Base-by-base conservation (phyloP, 2,329 filamentous ascomycete species). In the Rhexocercosporidium sp. region DNA sequence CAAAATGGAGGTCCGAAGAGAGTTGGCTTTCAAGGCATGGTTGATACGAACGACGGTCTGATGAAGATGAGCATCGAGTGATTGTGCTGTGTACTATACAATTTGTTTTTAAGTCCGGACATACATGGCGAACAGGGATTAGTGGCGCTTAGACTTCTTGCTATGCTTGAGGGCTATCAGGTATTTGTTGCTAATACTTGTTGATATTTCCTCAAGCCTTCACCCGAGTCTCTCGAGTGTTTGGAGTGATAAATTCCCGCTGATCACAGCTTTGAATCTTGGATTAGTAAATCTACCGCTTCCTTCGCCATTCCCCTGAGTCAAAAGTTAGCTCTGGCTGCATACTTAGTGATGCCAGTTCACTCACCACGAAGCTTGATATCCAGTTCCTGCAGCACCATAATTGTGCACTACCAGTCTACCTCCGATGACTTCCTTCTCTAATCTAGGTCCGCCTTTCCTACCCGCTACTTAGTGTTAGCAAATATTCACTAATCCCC, bases 31-130 rank as follows among this genome's bases (percentile, higher is more conserved):
- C 94, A 97, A 79, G 93, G 94, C 0, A 97, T 98, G 94, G 91
- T 88, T 20, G 95, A 97, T 79, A 95, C 95, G n/a, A 93, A 93
- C 77, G 95, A 97, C 78, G 92, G 94, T 1, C 84, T 97, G 71
- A 97, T 97, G 91, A 94, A 95, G 75, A 96, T 98, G 92, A 97
- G 92, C 79, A 97, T 97, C 75, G 94, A 97, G 78, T 97, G 57
- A 75, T 41, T 14, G 7, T 8, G 41, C 16, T 37, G n/a, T 62
- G 22, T 47, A 54, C 5, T 54, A 39, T 44, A 25, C 41, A 62
- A 62, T 39, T 62, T 62, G 29, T 22, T 18, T 22, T 31, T n/a
- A 22, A 27, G 11, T 46, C n/a, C n/a, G 57, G 57, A 14, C 9
- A 31, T 60, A 20, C 6, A 1, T 27, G 39, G 11, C 18, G 37